Evolutionary conservation across 352 stramenopile genomes (phyloP).

Genomic region (Phytophthora sp.): DNA sequence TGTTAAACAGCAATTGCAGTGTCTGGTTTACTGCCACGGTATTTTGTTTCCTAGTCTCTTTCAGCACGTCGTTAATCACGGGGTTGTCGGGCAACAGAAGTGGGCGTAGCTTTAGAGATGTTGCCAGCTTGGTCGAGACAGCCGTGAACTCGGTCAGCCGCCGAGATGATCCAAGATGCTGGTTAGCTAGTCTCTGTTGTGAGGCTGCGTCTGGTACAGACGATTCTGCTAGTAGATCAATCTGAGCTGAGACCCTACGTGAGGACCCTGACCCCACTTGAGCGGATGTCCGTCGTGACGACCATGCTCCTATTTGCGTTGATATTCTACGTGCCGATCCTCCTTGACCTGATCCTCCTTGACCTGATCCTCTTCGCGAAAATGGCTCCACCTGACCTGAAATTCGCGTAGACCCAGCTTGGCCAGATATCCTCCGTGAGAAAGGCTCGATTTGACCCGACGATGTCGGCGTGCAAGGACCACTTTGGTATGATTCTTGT

Average conservation of each 20-base stretch:
- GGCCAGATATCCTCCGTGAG: slow-evolving; percentile 1
- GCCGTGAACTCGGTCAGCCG: slow-evolving; percentile 22
- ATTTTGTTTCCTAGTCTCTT: slow-evolving; percentile 39
- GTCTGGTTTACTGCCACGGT: slow-evolving; percentile 42
- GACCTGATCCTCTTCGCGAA: neutral
- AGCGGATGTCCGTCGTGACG: slow-evolving; percentile 1
- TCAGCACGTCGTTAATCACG: slow-evolving; percentile 34
- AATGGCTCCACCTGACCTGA: slow-evolving; percentile 9
- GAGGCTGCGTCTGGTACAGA: neutral
- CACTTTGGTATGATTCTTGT: slow-evolving; percentile 7
- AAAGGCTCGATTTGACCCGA: slow-evolving; percentile 6
- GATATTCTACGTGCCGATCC: slow-evolving; percentile 7
- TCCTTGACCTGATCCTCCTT: slow-evolving; percentile 7
- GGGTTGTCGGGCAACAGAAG: slow-evolving; percentile 24
- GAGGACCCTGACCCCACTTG: slow-evolving; percentile 8
- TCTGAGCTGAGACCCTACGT: slow-evolving; percentile 11
- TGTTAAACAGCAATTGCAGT: slow-evolving; percentile 48
- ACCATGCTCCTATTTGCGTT: slow-evolving; percentile 13
- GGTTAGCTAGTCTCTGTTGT: neutral
- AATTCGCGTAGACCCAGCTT: neutral
- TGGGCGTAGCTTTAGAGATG: slow-evolving; percentile 16
- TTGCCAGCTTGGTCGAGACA: slow-evolving; percentile 11
- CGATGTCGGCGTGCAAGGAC: neutral
- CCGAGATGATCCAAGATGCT: slow-evolving; percentile 19
- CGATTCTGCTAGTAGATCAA: neutral